Percentiles rank a stretch among this genome's conserved stretches.
Conservation (phyloP, 495 filamentous ascomycete genomes). For the Letharia columbiana region DNA sequence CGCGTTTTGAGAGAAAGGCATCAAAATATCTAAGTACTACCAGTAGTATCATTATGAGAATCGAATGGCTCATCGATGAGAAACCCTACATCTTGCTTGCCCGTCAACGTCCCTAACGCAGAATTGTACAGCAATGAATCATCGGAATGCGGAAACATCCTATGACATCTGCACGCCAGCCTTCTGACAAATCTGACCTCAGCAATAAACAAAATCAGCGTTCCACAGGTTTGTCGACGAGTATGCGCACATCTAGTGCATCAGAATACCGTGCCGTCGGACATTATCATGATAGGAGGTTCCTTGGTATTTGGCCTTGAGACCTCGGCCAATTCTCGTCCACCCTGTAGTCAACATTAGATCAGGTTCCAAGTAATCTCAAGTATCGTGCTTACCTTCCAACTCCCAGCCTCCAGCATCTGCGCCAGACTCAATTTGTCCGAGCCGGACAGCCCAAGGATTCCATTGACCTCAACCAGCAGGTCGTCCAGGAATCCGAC, state of each 20-base stretch:
- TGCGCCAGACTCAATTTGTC: constrained; percentile 53
- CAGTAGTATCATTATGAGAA: background rate
- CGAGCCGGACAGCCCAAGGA: constrained; percentile 45
- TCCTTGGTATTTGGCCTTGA: constrained; percentile 94
- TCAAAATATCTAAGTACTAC: background rate
- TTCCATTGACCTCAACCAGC: constrained; percentile 51
- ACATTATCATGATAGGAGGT: constrained; percentile 91
- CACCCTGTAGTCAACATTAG: constrained; percentile 53
- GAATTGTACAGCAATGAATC: background rate
- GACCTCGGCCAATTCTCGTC: constrained; percentile 91
- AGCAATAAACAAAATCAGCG: background rate
- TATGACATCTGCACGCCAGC: background rate
- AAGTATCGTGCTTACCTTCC: constrained; percentile 57
- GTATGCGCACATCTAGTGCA: background rate
- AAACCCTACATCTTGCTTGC: background rate
- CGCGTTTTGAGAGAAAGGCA: background rate
- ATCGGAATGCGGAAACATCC: too few species aligned
- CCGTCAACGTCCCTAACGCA: background rate
- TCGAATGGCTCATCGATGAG: background rate
- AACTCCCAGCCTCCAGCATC: constrained; percentile 62
- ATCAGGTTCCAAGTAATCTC: background rate
- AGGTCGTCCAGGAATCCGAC: constrained; percentile 60
- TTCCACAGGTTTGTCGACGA: background rate
- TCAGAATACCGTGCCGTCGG: constrained; percentile 90
- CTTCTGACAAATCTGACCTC: background rate